phyloP scores from a whole-genome alignment of 495 filamentous ascomycete genomes.

The Podospora anserina region DNA sequence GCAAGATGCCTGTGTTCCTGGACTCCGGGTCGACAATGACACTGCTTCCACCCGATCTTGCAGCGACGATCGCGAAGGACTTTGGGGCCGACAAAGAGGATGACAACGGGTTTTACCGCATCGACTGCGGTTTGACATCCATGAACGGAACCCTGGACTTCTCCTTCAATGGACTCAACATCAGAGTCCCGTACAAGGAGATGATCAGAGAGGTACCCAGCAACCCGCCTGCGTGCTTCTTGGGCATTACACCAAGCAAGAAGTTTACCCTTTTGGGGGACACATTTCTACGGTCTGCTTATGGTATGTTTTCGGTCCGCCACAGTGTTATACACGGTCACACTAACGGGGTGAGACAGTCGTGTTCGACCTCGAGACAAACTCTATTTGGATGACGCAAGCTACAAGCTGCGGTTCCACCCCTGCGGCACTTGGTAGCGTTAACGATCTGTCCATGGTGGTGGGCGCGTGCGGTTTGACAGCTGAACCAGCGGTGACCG shows the following conservation, averaged over 20 bases:
- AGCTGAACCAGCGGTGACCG: constrained; percentile 1
- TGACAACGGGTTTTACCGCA: constrained; percentile 56
- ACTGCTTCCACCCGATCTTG: constrained; percentile 72
- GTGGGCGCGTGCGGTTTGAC: constrained; percentile 24
- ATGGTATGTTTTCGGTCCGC: constrained; percentile 46
- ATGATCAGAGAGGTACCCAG: constrained; percentile 49
- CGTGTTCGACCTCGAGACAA: constrained; percentile 47
- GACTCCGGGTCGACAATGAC: constrained; percentile 88
- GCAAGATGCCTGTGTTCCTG: constrained; percentile 65
- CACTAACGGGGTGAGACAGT: constrained; percentile 24
- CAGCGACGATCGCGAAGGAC: constrained; percentile 58
- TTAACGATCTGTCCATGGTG: constrained; percentile 20
- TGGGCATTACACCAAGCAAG: constrained; percentile 72
- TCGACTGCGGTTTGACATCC: constrained; percentile 67
- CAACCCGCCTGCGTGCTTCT: constrained; percentile 57
- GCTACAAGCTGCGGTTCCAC: constrained; percentile 46
- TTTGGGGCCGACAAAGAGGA: constrained; percentile 56
- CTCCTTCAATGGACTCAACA: constrained; percentile 64
- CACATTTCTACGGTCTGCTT: constrained; percentile 88
- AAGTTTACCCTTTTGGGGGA: constrained; percentile 73
- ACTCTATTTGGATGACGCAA: constrained; percentile 44
- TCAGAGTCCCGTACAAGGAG: constrained; percentile 61
- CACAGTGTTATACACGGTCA: neutral
- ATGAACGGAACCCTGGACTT: constrained; percentile 68
- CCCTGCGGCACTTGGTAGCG: constrained; percentile 31